A percentile compares a stretch with the other conserved stretches of the same genome.
Evolutionary conservation across 306 rosid species (phyloP).

Genomic region (Rosa multiflora): DNA sequence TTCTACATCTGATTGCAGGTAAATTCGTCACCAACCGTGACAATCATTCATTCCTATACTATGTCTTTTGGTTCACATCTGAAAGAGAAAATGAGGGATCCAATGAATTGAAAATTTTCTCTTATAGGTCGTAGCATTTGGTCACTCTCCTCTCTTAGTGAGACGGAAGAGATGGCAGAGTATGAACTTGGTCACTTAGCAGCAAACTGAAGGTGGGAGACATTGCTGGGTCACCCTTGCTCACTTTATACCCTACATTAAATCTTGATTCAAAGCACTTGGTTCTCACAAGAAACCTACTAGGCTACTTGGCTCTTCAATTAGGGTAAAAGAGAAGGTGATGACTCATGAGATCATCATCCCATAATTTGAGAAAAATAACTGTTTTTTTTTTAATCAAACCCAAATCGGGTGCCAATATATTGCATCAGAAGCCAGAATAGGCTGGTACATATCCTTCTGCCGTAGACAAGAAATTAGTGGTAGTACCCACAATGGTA

Average conservation of each 20-base stretch:
- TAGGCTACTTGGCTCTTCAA: conserved; percentile 30
- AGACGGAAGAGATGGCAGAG: conserved; percentile 46
- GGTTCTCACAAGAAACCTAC: conserved; percentile 20
- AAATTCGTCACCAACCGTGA: not conserved
- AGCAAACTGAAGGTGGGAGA: conserved; percentile 59
- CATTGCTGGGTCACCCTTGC: conserved; percentile 61
- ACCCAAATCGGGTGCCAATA: no score
- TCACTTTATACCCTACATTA: conserved; percentile 47
- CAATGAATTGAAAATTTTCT: not conserved
- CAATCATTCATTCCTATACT: not conserved
- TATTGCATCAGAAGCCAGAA: no score
- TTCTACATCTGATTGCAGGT: not conserved
- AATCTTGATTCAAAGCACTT: conserved; percentile 45
- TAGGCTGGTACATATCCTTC: no score
- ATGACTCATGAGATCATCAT: conserved; percentile 24
- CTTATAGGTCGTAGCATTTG: not conserved
- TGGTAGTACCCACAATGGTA: no score
- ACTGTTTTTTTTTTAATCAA: not conserved
- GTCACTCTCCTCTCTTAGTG: conserved; percentile 34
- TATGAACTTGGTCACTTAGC: conserved; percentile 33
- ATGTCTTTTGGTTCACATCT: not conserved
- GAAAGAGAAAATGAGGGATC: not conserved
- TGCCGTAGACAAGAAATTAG: no score
- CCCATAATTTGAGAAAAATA: not conserved
- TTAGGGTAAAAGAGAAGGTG: conserved; percentile 13